Evolutionary conservation across 2,329 filamentous ascomycete genomes (phyloP).

Genomic region (Nothopassalora personata): DNA sequence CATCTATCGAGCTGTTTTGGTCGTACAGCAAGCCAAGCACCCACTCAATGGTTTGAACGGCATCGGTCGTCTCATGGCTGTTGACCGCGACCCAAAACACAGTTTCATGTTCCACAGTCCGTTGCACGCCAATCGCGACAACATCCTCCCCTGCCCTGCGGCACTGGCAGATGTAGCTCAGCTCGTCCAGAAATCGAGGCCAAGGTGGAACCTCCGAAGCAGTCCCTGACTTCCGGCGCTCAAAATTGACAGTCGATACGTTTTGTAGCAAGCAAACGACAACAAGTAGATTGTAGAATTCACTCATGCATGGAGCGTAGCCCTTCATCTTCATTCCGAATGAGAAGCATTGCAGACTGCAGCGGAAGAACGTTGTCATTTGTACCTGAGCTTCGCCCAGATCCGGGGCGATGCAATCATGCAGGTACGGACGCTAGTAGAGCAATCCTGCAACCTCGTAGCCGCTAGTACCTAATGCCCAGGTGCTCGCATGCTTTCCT

Average conservation of each 20-base stretch:
- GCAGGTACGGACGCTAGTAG: neutral
- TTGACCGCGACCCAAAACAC: neutral
- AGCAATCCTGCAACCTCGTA: neutral
- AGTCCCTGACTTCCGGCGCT: too few relatives aligned
- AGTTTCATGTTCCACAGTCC: neutral
- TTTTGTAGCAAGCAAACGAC: too few relatives aligned
- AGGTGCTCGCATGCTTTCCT: neutral
- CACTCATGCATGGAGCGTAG: too few relatives aligned
- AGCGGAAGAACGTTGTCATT: too few relatives aligned
- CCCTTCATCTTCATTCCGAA: too few relatives aligned
- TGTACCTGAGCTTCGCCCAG: too few relatives aligned
- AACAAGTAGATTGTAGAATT: too few relatives aligned
- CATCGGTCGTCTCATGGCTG: neutral
- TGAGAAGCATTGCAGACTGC: too few relatives aligned
- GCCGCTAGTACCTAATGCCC: neutral
- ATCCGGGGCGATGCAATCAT: too few relatives aligned
- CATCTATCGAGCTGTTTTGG: too few relatives aligned
- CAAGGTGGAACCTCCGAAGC: neutral
- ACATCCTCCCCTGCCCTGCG: neutral
- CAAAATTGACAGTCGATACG: too few relatives aligned
- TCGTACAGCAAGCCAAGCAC: neutral
- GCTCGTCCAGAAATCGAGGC: neutral
- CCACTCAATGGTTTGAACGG: too few relatives aligned
- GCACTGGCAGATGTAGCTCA: neutral
- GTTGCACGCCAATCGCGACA: neutral